A percentile compares a stretch with the other conserved stretches of the same genome.
These are phyloP conservation scores for Casuarina equisetifolia DNA, from an alignment of 306 rosid genomes.

Conservation along the genomic window DNA sequence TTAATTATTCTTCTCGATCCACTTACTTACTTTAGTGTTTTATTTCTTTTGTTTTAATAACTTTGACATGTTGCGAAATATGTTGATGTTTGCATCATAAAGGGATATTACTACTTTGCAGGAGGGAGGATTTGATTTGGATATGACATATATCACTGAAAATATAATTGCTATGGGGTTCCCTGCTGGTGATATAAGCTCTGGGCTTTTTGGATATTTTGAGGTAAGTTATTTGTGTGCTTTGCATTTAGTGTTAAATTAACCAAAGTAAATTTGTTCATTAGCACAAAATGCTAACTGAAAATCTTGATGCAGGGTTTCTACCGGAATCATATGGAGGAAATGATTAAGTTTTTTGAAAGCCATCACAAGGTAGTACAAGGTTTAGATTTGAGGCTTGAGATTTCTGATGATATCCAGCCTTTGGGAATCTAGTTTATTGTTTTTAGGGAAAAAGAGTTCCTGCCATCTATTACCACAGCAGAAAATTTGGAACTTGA, in stretches of 20 bases:
- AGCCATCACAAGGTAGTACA: conserved; percentile 76
- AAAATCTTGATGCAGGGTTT: conserved; percentile 69
- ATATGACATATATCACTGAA: conserved; percentile 86
- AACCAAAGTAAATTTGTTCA: conserved; percentile 19
- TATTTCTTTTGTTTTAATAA: too few species aligned
- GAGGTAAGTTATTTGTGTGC: conserved; percentile 54
- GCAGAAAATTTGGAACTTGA: background rate
- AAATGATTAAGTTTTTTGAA: conserved; percentile 81
- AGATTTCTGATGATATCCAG: conserved; percentile 14
- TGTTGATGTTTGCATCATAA: background rate
- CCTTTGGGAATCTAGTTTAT: background rate
- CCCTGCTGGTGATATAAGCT: conserved; percentile 89
- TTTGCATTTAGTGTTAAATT: conserved; percentile 29
- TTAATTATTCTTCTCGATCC: background rate
- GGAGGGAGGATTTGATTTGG: conserved; percentile 94
- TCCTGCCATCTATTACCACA: background rate
- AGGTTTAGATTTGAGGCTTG: background rate
- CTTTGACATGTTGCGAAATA: background rate
- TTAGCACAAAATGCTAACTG: conserved; percentile 27
- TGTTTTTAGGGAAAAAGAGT: background rate
- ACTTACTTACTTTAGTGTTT: background rate
- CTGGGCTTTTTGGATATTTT: conserved; percentile 82
- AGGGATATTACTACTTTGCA: conserved; percentile 28
- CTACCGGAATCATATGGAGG: conserved; percentile 97
- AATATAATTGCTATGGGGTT: conserved; percentile 94